phyloP scores from a whole-genome alignment of 169 alveolate genomes.

The Eimeria zaria region DNA sequence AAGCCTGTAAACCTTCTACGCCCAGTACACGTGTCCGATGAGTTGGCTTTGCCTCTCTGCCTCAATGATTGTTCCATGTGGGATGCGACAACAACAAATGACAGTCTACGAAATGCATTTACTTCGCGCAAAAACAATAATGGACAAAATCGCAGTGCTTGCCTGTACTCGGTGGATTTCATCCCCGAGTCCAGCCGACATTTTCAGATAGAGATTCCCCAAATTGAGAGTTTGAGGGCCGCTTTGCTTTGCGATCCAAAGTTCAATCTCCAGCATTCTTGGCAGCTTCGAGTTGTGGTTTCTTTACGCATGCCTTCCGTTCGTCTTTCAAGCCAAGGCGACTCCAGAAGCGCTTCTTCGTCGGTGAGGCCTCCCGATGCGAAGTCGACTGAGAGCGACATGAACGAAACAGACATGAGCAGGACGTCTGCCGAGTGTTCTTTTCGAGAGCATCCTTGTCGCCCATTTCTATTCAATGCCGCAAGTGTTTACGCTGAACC shows the following conservation, averaged over 20 bases:
- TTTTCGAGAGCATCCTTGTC: not conserved
- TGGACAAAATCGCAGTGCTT: not conserved
- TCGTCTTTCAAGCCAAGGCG: not conserved
- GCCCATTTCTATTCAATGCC: not conserved
- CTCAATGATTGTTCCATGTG: not conserved
- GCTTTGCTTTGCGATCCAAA: slow-evolving; percentile 61
- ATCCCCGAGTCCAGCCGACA: slow-evolving; percentile 48
- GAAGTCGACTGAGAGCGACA: not conserved
- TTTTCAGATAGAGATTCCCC: slow-evolving; percentile 47
- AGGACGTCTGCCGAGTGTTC: not conserved
- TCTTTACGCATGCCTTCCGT: not conserved
- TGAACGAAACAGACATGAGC: not conserved
- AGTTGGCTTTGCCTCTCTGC: slow-evolving; percentile 14
- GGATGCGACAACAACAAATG: not conserved
- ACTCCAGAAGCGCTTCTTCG: slow-evolving; percentile 16
- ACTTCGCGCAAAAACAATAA: not conserved
- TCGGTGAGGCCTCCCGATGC: not conserved
- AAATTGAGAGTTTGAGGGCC: slow-evolving; percentile 30
- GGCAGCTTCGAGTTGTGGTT: slow-evolving; percentile 50
- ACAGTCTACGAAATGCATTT: not conserved
- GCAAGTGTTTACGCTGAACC: not conserved
- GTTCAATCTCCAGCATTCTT: slow-evolving; percentile 15
- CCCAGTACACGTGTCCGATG: slow-evolving; percentile 35
- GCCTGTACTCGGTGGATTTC: slow-evolving; percentile 13
- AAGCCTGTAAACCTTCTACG: slow-evolving; percentile 30